These are phyloP conservation scores for Pythium coloratum DNA, from an alignment of 352 stramenopile genomes.

Conservation along the genomic window DNA sequence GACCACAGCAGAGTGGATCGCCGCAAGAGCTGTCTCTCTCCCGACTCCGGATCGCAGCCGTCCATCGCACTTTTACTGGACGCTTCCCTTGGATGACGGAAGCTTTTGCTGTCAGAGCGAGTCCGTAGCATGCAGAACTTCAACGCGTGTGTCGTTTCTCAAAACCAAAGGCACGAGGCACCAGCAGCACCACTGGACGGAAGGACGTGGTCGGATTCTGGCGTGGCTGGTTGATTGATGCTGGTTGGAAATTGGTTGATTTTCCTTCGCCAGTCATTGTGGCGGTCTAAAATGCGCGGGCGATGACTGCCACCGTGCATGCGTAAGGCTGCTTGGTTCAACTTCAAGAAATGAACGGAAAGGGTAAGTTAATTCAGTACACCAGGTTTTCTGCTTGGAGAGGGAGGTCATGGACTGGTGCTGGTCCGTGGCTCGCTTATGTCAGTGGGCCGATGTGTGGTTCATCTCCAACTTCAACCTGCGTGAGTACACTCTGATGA, in stretches of 20 bases:
- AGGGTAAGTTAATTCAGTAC: not conserved
- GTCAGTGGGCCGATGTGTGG: not conserved
- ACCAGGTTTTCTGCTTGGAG: not conserved
- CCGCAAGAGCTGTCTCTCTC: not conserved
- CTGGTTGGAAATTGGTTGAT: not conserved
- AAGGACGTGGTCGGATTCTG: conserved; percentile 4
- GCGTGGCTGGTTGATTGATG: not conserved
- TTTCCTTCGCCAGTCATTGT: not conserved
- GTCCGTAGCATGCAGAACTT: not conserved
- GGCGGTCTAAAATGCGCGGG: not conserved
- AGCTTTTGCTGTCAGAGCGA: not conserved
- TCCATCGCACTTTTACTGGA: not conserved
- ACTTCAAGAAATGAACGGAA: not conserved
- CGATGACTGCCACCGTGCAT: not conserved
- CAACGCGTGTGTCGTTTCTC: not conserved
- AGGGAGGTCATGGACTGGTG: too few species aligned
- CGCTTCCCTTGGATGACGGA: not conserved
- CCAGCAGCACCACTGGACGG: not conserved
- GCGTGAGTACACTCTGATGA: not conserved
- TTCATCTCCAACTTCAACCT: not conserved
- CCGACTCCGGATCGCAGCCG: not conserved
- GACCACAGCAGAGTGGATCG: not conserved
- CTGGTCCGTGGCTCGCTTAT: not conserved
- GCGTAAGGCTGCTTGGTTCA: conserved; percentile 1
- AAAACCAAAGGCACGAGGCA: not conserved